Conservation (phyloP, 106 monocot genomes). For the Gastrodia elata region DNA sequence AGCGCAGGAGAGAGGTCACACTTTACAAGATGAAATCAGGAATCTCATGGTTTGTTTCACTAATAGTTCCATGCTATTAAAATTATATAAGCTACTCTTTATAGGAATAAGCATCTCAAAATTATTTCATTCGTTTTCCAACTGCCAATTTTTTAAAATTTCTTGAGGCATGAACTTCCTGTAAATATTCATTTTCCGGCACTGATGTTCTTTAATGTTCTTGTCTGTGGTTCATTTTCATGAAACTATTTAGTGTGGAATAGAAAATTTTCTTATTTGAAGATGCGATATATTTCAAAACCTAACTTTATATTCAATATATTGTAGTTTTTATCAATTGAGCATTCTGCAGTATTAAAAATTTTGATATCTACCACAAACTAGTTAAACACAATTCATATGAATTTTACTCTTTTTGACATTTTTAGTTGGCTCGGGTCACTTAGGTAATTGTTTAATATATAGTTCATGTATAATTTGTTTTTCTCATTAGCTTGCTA, state of each 20-base stretch:
- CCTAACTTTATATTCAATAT: no score
- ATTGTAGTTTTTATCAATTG: no score
- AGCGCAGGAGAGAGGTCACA: constrained; percentile 80
- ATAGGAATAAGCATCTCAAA: not conserved
- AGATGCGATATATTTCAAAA: not conserved
- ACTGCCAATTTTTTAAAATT: not conserved
- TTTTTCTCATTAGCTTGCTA: no score
- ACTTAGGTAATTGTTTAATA: no score
- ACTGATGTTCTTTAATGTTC: not conserved
- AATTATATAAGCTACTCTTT: not conserved
- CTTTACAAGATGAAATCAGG: constrained; percentile 88
- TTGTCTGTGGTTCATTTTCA: not conserved
- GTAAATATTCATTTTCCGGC: not conserved
- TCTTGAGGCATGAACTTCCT: not conserved
- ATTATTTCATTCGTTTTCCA: not conserved
- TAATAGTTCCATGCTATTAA: not conserved
- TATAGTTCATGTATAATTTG: no score
- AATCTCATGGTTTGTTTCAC: constrained; percentile 54
- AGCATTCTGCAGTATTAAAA: no score
- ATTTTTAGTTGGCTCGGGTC: no score
- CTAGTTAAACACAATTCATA: no score
- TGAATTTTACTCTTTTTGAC: no score
- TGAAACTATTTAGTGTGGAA: not conserved
- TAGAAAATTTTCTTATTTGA: not conserved
- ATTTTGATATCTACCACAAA: no score